Evolutionary conservation across 2,329 filamentous ascomycete species (phyloP).

Genomic region (Zymoseptoria pseudotritici): DNA sequence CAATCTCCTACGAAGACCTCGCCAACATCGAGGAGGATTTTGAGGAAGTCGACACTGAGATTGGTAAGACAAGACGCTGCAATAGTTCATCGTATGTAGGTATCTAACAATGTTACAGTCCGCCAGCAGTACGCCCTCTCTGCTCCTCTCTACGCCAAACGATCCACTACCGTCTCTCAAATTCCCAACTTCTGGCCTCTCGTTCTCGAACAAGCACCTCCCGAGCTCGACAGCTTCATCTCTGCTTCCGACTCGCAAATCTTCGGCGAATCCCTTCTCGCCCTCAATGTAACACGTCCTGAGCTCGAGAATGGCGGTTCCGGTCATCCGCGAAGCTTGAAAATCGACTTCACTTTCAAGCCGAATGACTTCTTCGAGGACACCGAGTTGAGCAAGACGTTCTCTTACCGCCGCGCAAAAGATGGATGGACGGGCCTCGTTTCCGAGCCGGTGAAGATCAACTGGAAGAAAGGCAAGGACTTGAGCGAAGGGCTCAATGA

Average conservation of each 20-base stretch:
- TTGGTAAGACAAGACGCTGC: conserved; percentile 52
- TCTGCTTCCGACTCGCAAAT: conserved; percentile 70
- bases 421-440: conserved; percentile 70
- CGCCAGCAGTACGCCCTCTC: conserved; percentile 55
- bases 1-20: conserved; percentile 66
- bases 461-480: conserved; percentile 73
- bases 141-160: conserved; percentile 67
- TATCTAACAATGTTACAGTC: conserved; percentile 16
- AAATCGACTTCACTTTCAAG: conserved; percentile 69
- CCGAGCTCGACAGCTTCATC: conserved; percentile 82
- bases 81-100: neutral
- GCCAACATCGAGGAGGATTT: conserved; percentile 75
- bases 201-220: conserved; percentile 78
- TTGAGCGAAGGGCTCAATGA: conserved; percentile 72
- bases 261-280: conserved; percentile 60
- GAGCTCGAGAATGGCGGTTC: conserved; percentile 54
- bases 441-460: conserved; percentile 79
- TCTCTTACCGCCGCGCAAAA: conserved; percentile 69
- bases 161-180: conserved; percentile 59
- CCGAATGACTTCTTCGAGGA: conserved; percentile 79
- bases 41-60: conserved; percentile 71
- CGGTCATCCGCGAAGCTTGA: conserved; percentile 74
- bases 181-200: conserved; percentile 93
- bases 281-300: conserved; percentile 69
- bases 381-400: conserved; percentile 76